Evolutionary conservation across 2,329 filamentous ascomycete species (phyloP).

Genomic region (Fusarium protoensiforme): DNA sequence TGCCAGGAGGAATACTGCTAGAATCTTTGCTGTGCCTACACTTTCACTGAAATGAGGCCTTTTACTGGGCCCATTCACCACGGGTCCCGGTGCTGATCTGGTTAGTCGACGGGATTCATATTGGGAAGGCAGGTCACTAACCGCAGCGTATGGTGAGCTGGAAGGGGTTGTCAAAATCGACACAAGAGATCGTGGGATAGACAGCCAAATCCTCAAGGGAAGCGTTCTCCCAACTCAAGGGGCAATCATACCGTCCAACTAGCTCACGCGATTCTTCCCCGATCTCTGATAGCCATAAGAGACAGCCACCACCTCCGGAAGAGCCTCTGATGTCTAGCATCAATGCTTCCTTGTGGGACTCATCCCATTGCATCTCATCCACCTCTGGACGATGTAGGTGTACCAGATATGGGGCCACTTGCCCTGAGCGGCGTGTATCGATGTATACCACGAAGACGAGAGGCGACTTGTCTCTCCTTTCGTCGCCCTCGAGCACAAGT

Average conservation of each 20-base stretch:
- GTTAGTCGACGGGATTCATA: not conserved
- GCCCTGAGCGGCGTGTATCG: not conserved
- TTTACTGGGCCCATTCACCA: not conserved
- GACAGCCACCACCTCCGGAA: not conserved
- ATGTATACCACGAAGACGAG: not conserved
- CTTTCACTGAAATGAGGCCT: not conserved
- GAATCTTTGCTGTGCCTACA: not conserved
- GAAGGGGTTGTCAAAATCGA: not conserved
- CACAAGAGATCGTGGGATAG: not conserved
- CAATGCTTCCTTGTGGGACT: not conserved
- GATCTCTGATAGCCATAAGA: not conserved
- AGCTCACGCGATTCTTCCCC: not conserved
- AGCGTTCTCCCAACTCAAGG: not conserved
- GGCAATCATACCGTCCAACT: not conserved
- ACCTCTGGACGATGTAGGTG: not conserved
- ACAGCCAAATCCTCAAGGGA: not conserved
- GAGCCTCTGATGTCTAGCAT: not conserved
- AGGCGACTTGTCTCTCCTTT: not conserved
- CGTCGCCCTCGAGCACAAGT: not conserved
- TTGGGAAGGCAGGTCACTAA: not conserved
- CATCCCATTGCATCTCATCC: not conserved
- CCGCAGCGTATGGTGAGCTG: not conserved
- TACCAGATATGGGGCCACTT: not conserved
- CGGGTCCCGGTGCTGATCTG: not conserved
- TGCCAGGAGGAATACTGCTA: not conserved